Percentiles rank a stretch among this genome's conserved stretches.
phyloP scores from a whole-genome alignment of 164 flowering plant genomes.

The Umbellularia californica region DNA sequence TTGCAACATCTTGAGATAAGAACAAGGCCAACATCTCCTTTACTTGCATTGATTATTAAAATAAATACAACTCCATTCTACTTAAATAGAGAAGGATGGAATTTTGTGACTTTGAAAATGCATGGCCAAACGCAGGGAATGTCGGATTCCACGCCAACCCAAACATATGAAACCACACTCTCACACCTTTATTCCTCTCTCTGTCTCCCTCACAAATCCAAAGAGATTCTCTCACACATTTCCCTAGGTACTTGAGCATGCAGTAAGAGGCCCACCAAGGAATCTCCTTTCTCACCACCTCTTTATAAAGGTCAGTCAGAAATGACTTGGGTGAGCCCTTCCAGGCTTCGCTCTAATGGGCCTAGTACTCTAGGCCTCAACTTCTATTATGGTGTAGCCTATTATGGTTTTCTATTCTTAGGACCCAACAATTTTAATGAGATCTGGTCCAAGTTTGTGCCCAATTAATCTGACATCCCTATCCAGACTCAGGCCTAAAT shows the following conservation, averaged over 20 bases:
- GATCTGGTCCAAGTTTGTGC: no score
- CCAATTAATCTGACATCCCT: neutral
- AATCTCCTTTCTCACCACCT: neutral
- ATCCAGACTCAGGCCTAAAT: conserved; percentile 13
- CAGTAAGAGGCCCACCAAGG: neutral
- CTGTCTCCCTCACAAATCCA: neutral
- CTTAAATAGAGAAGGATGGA: conserved; percentile 12
- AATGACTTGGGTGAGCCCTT: neutral
- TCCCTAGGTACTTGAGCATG: neutral
- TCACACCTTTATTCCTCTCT: neutral
- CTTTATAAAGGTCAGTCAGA: neutral
- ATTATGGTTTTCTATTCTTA: no score
- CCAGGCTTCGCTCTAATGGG: no score
- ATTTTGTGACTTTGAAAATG: conserved; percentile 42
- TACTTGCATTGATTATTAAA: no score
- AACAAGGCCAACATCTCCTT: no score
- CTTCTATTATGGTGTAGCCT: no score
- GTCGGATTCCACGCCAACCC: conserved; percentile 48
- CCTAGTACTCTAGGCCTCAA: no score
- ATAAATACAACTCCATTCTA: no score
- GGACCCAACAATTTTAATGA: no score
- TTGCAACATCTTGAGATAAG: no score
- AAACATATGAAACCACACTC: neutral
- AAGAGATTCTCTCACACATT: neutral
- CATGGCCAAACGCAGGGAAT: conserved; percentile 68